phyloP scores from a whole-genome alignment of 306 rosid genomes.

The Inga oerstediana region DNA sequence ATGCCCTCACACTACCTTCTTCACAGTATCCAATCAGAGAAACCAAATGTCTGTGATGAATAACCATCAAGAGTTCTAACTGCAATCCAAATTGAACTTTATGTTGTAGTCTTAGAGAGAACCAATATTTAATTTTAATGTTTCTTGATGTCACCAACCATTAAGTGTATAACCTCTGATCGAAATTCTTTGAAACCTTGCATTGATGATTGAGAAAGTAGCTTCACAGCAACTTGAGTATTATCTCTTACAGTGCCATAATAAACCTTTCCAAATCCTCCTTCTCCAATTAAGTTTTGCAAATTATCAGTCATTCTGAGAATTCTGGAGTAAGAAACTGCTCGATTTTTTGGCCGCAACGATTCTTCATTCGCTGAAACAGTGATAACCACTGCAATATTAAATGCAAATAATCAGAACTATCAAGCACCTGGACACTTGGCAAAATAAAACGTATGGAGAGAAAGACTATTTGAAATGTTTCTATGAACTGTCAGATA shows the following conservation, averaged over 20 bases:
- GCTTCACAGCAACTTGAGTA: slow-evolving; percentile 39
- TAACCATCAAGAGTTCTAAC: slow-evolving; percentile 32
- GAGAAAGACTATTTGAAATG: too few relatives aligned
- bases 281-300: slow-evolving; percentile 32
- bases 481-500: too few relatives aligned
- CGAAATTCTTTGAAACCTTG: slow-evolving; percentile 37
- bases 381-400: not conserved
- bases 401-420: not conserved
- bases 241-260: slow-evolving; percentile 16
- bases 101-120: not conserved
- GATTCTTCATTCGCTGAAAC: not conserved
- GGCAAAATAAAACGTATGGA: too few relatives aligned
- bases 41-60: slow-evolving; percentile 38
- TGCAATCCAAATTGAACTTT: slow-evolving; percentile 4
- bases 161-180: slow-evolving; percentile 27
- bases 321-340: slow-evolving; percentile 32
- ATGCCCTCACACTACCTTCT: slow-evolving; percentile 13
- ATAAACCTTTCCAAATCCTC: slow-evolving; percentile 53
- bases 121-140: not conserved
- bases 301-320: slow-evolving; percentile 33
- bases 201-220: slow-evolving; percentile 38
- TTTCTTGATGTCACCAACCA: not conserved
- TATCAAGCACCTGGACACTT: too few relatives aligned
- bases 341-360: slow-evolving; percentile 14
- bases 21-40: not conserved